Conservation (phyloP, 148 eudicot genomes). For the Vaccinium corymbosum region DNA sequence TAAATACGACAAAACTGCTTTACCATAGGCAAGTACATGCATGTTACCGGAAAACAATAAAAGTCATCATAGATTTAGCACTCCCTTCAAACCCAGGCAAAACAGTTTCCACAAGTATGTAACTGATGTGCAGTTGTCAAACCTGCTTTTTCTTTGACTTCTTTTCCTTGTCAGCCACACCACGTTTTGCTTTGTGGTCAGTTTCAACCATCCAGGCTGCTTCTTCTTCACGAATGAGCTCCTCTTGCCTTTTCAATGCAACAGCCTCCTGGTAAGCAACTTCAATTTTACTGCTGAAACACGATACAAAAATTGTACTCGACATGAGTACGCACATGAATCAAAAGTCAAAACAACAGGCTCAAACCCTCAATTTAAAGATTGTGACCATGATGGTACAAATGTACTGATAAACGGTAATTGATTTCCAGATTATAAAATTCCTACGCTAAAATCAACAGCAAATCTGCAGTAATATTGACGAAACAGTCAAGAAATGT, state of each 20-base stretch:
- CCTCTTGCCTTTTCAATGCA: conserved; percentile 96
- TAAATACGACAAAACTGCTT: neutral
- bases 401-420: neutral
- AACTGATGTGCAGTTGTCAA: conserved; percentile 16
- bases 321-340: neutral
- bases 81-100: neutral
- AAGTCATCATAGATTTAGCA: neutral
- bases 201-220: conserved; percentile 81
- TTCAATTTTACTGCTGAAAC: conserved; percentile 80
- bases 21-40: neutral
- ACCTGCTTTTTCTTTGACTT: conserved; percentile 97
- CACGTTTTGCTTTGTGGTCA: conserved; percentile 87
- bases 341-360: neutral
- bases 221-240: conserved; percentile 97
- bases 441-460: too few species aligned
- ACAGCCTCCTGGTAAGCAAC: conserved; percentile 95
- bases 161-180: conserved; percentile 67
- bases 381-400: conserved; percentile 1
- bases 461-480: neutral
- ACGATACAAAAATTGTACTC: neutral
- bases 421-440: neutral
- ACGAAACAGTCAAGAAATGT: neutral
- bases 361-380: neutral
- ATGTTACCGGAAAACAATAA: neutral
- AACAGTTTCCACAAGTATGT: neutral